Conservation (phyloP, 192 early-diverging fungal genomes). For the Dissophora globulifera region DNA sequence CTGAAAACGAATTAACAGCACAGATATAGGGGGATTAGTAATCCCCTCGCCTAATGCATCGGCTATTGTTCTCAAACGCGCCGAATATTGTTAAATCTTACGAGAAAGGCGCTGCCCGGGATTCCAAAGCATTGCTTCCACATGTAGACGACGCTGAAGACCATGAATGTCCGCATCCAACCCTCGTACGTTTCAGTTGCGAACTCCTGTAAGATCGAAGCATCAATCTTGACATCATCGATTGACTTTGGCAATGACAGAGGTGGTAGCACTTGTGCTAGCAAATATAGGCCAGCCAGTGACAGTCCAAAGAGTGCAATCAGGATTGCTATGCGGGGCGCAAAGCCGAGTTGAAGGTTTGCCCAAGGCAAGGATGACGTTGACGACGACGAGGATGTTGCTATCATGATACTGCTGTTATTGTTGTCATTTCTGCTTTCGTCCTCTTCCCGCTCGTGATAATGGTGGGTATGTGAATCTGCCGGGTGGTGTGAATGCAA, state of each 20-base stretch:
- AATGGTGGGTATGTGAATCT: conserved; percentile 12
- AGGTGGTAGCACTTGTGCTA: conserved; percentile 45
- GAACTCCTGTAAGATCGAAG: conserved; percentile 57
- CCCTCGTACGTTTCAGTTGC: conserved; percentile 54
- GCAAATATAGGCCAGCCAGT: conserved; percentile 33
- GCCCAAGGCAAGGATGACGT: conserved; percentile 6
- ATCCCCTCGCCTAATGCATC: no score
- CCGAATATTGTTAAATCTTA: no score
- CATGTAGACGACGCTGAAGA: conserved; percentile 60
- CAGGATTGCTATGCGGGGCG: conserved; percentile 42
- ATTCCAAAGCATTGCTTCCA: conserved; percentile 70
- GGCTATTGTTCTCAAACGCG: no score
- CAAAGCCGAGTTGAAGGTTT: conserved; percentile 32
- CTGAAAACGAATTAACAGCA: conserved; percentile 23
- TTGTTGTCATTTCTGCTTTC: not conserved
- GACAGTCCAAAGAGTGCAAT: conserved; percentile 36
- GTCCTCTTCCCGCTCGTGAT: conserved; percentile 1
- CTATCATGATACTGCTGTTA: not conserved
- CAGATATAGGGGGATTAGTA: no score
- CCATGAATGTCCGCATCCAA: conserved; percentile 51
- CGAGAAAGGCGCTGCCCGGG: conserved; percentile 64
- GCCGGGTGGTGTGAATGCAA: conserved; percentile 20
- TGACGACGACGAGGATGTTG: no score
- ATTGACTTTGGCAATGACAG: conserved; percentile 60
- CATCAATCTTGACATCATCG: conserved; percentile 58